These are phyloP conservation scores for Ogataea trehaloabstinens DNA, from an alignment of 805 yeast genomes.

Conservation along the genomic window DNA sequence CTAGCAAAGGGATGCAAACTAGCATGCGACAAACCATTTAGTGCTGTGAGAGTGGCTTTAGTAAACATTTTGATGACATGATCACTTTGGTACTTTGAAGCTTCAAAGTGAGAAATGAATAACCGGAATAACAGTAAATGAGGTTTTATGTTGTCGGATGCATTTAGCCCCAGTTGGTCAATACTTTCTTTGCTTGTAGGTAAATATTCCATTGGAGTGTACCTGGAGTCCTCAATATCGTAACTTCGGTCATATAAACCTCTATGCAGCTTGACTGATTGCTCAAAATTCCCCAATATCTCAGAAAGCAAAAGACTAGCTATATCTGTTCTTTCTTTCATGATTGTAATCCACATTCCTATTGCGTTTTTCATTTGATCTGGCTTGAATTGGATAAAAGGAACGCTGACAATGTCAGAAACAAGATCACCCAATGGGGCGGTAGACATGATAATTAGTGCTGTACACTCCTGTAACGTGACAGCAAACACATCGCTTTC, in stretches of 20 bases:
- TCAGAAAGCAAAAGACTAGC: slow-evolving; percentile 65
- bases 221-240: slow-evolving; percentile 62
- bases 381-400: slow-evolving; percentile 65
- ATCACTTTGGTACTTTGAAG: slow-evolving; percentile 68
- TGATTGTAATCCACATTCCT: slow-evolving; percentile 76
- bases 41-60: slow-evolving; percentile 53
- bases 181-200: slow-evolving; percentile 71
- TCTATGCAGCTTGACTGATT: slow-evolving; percentile 50
- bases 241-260: slow-evolving; percentile 63
- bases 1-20: slow-evolving; percentile 85
- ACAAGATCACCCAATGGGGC: slow-evolving; percentile 45
- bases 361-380: slow-evolving; percentile 61
- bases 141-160: slow-evolving; percentile 53
- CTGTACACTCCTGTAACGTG: slow-evolving; percentile 41
- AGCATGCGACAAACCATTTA: slow-evolving; percentile 51
- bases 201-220: slow-evolving; percentile 78
- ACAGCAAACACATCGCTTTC: slow-evolving; percentile 35
- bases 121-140: slow-evolving; percentile 68
- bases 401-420: slow-evolving; percentile 58
- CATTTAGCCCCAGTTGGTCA: slow-evolving; percentile 48
- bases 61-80: slow-evolving; percentile 71
- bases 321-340: slow-evolving; percentile 60
- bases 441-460: slow-evolving; percentile 38
- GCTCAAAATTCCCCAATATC: slow-evolving; percentile 67
- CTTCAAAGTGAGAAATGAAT: slow-evolving; percentile 75